Conservation (phyloP, 225 moss, liverwort and hornwort genomes). For the Physcomitrellopsis africana region DNA sequence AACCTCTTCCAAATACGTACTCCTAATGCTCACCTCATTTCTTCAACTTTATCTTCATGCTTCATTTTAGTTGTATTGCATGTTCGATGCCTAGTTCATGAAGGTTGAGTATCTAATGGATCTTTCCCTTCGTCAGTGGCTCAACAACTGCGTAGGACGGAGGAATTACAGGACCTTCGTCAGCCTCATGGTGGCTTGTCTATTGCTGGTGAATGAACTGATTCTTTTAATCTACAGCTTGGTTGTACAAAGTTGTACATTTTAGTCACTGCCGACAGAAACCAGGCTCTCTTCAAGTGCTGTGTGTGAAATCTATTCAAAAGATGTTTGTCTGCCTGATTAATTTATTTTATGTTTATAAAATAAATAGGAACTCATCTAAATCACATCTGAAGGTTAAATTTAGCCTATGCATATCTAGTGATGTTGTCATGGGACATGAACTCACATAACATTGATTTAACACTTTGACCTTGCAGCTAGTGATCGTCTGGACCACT, state of each 20-base stretch:
- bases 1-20: background rate
- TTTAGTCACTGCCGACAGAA: background rate
- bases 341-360: too few relatives aligned
- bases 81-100: background rate
- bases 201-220: constrained; percentile 63
- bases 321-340: too few relatives aligned
- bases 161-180: constrained; percentile 88
- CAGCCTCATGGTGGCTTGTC: constrained; percentile 81
- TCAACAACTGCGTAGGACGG: constrained; percentile 93
- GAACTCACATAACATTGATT: constrained; percentile 13
- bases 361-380: too few relatives aligned
- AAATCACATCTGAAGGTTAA: too few relatives aligned
- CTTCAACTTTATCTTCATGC: background rate
- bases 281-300: too few relatives aligned
- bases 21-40: background rate
- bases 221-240: constrained; percentile 1
- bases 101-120: constrained; percentile 15
- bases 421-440: background rate
- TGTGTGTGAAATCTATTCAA: too few relatives aligned
- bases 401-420: background rate
- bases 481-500: constrained; percentile 75
- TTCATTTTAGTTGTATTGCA: background rate
- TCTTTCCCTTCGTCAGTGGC: constrained; percentile 59
- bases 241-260: background rate
- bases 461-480: constrained; percentile 49